phyloP scores from a whole-genome alignment of 768 basidiomycete genomes.

The Mrakia frigida region DNA sequence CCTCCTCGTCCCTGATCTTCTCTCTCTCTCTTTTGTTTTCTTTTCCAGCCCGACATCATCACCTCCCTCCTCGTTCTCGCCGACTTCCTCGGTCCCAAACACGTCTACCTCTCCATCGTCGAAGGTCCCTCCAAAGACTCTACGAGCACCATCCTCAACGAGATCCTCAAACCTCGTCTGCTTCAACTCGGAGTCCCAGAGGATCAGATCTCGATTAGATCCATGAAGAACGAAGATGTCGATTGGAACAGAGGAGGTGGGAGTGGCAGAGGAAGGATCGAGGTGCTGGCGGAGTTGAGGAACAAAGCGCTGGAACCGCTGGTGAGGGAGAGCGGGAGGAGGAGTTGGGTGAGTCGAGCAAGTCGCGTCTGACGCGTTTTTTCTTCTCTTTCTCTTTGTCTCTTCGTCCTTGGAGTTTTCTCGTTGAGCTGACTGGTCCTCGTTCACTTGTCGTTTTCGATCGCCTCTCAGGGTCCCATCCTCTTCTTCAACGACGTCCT shows the following conservation, averaged over 20 bases:
- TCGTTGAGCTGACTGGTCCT: not conserved
- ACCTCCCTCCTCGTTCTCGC: conserved; percentile 7
- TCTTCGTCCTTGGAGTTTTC: too few relatives aligned
- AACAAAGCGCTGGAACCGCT: conserved; percentile 41
- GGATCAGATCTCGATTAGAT: not conserved
- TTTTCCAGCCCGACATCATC: conserved; percentile 18
- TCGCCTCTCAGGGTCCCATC: conserved; percentile 36
- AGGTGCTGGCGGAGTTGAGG: conserved; percentile 40
- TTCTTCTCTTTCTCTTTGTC: not conserved
- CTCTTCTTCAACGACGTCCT: conserved; percentile 44
- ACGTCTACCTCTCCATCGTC: conserved; percentile 17
- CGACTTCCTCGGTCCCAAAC: not conserved
- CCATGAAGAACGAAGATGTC: not conserved
- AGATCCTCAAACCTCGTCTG: conserved; percentile 7
- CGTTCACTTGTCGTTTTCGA: too few relatives aligned
- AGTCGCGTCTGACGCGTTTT: not conserved
- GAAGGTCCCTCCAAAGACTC: conserved; percentile 12
- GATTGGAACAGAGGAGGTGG: conserved; percentile 3
- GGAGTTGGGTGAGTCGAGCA: conserved; percentile 29
- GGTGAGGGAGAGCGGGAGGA: conserved; percentile 37
- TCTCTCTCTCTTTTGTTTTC: not conserved
- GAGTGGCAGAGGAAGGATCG: conserved; percentile 35
- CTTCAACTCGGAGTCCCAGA: conserved; percentile 15
- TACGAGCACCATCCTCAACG: not conserved
- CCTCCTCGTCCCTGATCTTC: not conserved